Base-by-base conservation (phyloP, 1,284 basidiomycete species). In the Cryptococcus sp. region DNA sequence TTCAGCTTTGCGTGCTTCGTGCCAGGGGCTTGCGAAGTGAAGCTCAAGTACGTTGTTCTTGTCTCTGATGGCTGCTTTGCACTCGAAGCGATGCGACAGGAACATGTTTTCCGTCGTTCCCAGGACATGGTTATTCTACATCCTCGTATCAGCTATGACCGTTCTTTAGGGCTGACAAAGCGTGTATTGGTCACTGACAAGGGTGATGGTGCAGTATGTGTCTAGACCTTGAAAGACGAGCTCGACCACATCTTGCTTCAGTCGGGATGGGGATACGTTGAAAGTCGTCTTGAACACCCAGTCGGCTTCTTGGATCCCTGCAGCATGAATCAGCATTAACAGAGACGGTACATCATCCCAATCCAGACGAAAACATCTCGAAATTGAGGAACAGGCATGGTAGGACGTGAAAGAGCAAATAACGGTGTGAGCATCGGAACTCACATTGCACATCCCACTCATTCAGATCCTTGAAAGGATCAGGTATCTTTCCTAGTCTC, bases 361-460 rank as follows among this genome's bases (percentile, higher is more conserved):
- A 5, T 7, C 52, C n/a, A 22, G 46, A 47, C 46, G 23, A 17
- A 4, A 7, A 3, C n/a, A 17, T 22, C 23, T 7, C 20, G 23
- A 19, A 5, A n/a, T 20, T 26, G 46, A 47, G n/a, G 19, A 26
- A 5, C n/a, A 20, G 26, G 37, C 11, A 6, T 17, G 13, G n/a
- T 39, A 43, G 7, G 29, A 37, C 16, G 15, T 43, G 41, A 43
- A 46, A 25, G 16, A 53, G 41, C n/a, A 10, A 5, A 11, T 22
- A 16, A 22, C 26, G 52, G 19, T 15, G 16, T n/a, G 19, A 7
- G 41, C 41, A 44, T 2, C 41, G 6, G 16, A 5, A 66, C 77
- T 72, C 65, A 87, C 92, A 93, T 79, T 94, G 92, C 11, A 91
- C 87, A 65, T 90, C 87, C 86, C 88, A 91, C 75, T 95, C 92